These are phyloP conservation scores for Chaetomium cochliodes DNA, from an alignment of 495 filamentous ascomycete species.

Conservation along the genomic window DNA sequence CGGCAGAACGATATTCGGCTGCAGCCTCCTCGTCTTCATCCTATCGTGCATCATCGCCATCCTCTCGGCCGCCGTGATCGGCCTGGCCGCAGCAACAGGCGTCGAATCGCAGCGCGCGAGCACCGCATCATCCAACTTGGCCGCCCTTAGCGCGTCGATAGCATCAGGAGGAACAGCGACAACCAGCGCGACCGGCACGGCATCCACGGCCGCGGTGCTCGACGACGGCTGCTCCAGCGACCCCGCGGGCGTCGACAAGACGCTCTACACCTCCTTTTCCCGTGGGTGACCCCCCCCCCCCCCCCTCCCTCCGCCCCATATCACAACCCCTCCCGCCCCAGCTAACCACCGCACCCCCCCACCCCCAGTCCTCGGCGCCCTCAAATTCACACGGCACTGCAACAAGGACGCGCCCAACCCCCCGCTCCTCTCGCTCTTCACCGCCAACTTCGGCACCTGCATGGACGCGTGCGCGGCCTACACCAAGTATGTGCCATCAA, in stretches of 20 bases:
- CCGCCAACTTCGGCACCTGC: conserved; percentile 43
- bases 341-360: neutral
- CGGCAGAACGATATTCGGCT: conserved; percentile 36
- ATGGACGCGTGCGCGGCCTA: conserved; percentile 51
- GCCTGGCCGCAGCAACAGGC: conserved; percentile 45
- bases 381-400: conserved; percentile 44
- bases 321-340: neutral
- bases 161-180: conserved; percentile 22
- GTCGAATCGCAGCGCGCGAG: conserved; percentile 43
- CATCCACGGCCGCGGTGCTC: conserved; percentile 27
- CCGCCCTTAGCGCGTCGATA: conserved; percentile 19
- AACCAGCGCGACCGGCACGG: conserved; percentile 19
- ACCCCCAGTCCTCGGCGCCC: conserved; percentile 34
- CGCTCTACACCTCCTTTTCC: conserved; percentile 31
- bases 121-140: conserved; percentile 36
- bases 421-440: conserved; percentile 41
- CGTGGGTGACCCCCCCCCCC: conserved; percentile 19
- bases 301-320: neutral
- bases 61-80: conserved; percentile 45
- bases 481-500: conserved; percentile 34
- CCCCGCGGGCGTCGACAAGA: conserved; percentile 32
- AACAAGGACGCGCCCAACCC: conserved; percentile 36
- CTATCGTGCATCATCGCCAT: conserved; percentile 44
- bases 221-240: conserved; percentile 42
- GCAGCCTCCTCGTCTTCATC: conserved; percentile 40